Base-by-base conservation (phyloP, 805 yeast species). In the Candida parachauliodes region DNA sequence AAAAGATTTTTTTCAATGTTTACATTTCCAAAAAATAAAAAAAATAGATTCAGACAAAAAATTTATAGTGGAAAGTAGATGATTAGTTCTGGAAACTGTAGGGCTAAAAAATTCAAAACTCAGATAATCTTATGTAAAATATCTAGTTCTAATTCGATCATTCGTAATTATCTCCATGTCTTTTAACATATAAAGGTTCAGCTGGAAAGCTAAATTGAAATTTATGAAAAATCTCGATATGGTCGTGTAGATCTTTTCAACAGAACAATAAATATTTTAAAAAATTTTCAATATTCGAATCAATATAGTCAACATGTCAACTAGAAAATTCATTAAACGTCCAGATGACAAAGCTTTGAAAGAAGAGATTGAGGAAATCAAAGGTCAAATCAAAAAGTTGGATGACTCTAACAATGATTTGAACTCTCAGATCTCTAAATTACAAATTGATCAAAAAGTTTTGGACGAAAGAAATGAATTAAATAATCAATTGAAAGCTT, bases 281-380 rank as follows among this genome's bases (percentile, higher is more conserved):
- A 31, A 31, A 31, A 31, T 31, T 31, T 31, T 25, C 7, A 21
- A 21, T 21, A 21, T 21, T 21, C 24, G 10, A 21, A 21, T 8
- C 10, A 30, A 8, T 18, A 19, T 19, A n/a, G 9, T 18, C 10
- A 30, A 30, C 8, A 27, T 30, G 33, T 30, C 33, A 12, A 19
- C 34, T 22, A 31, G 34, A 62, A 73, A 71, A 44, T 78, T 71
- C 59, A 74, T 82, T 62, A 83, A 83, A 61, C 79, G 83, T 54
- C 94, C 94, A 33, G 93, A 85, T 60, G 76, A 72, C 51, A 65
- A 72, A 43, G 79, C 69, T 39, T 72, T 81, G 62, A 84, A 83
- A 57, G 74, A 70, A 44, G 70, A 74, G 47, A 54, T 83, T 44
- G 74, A 70, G 25, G 67, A 66, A 43, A 60, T 82, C 48, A 75